Conservation (phyloP, 2,329 filamentous ascomycete species). For the Colletotrichum echinochloae region DNA sequence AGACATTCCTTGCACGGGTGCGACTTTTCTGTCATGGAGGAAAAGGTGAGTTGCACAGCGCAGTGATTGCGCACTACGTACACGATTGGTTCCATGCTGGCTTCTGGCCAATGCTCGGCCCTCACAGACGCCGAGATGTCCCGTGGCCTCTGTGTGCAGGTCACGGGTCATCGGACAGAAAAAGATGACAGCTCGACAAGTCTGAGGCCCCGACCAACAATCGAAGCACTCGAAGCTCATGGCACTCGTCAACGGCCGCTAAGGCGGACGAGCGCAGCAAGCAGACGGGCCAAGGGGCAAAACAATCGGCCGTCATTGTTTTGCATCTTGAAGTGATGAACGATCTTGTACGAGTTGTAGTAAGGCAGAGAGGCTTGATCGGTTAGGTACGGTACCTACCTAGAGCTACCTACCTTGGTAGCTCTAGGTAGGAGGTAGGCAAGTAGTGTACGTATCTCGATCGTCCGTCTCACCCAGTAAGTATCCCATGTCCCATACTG, state of each 20-base stretch:
- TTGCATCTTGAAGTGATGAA: background rate
- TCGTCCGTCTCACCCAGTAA: conserved; percentile 31
- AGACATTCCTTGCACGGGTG: background rate
- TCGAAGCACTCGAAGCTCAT: background rate
- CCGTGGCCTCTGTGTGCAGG: conserved; percentile 27
- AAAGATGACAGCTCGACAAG: conserved; percentile 27
- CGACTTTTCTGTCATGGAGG: conserved; percentile 18
- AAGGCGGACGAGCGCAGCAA: background rate
- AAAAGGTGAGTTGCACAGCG: conserved; percentile 18
- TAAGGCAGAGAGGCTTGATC: background rate
- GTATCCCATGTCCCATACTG: conserved; percentile 31
- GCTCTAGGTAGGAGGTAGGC: background rate
- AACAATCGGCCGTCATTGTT: background rate
- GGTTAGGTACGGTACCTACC: too few species aligned
- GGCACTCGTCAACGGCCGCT: conserved; percentile 18
- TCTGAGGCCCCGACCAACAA: conserved; percentile 17
- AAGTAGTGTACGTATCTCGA: background rate
- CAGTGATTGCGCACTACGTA: conserved; percentile 10
- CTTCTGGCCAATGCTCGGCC: conserved; percentile 23
- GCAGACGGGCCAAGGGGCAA: background rate
- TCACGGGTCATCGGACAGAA: conserved; percentile 24
- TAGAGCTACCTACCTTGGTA: background rate
- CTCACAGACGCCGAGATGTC: conserved; percentile 3
- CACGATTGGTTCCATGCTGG: conserved; percentile 24
- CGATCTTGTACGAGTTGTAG: background rate